phyloP scores from a whole-genome alignment of 768 basidiomycete genomes.

The Suillus occidentalis region DNA sequence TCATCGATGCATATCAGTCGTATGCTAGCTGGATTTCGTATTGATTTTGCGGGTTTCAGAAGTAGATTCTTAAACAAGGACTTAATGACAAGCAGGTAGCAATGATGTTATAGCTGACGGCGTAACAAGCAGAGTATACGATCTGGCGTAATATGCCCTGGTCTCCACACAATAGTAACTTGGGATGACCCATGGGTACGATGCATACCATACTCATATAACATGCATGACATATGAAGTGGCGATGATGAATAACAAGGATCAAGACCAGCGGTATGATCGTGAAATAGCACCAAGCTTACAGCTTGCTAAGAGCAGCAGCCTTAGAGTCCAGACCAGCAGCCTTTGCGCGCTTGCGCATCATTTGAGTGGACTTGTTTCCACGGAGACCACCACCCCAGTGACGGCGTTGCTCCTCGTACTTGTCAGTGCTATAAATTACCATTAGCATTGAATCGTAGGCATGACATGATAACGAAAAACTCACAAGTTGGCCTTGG shows the following conservation, averaged over 20 bases:
- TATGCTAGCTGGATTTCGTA: neutral
- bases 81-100: neutral
- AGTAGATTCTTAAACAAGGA: neutral
- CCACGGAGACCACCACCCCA: conserved; percentile 98
- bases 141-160: neutral
- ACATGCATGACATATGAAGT: neutral
- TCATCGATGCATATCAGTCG: no score
- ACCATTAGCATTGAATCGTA: conserved; percentile 6
- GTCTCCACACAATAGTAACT: neutral
- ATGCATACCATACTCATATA: conserved; percentile 7
- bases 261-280: neutral
- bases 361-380: conserved; percentile 91
- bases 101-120: neutral
- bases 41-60: neutral
- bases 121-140: neutral
- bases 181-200: neutral
- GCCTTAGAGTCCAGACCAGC: conserved; percentile 65
- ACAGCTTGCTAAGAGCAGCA: conserved; percentile 65
- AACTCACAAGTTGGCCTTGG: conserved; percentile 96
- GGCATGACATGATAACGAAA: neutral
- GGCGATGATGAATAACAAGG: neutral
- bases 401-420: conserved; percentile 85
- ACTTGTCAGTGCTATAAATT: conserved; percentile 74
- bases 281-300: conserved; percentile 20
- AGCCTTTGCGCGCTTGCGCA: conserved; percentile 93